phyloP scores from a whole-genome alignment of 768 basidiomycete species.

The Mycena galericulata region DNA sequence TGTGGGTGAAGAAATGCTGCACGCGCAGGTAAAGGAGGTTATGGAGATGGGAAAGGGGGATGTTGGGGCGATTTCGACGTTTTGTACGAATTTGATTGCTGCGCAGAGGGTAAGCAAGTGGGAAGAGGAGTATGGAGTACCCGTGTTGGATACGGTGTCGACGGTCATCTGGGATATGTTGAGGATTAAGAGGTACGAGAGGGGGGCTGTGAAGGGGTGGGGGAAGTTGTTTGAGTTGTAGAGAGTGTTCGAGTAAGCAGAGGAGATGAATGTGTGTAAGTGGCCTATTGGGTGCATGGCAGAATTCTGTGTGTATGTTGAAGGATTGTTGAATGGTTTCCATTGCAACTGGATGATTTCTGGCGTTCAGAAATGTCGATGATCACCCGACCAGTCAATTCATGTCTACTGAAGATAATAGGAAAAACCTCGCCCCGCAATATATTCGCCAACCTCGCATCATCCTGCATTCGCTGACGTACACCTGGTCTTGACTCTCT shows the following conservation, averaged over 20 bases:
- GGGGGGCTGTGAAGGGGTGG: constrained; percentile 21
- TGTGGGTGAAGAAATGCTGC: constrained; percentile 18
- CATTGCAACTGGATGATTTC: constrained; percentile 13
- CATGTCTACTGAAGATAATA: constrained; percentile 10
- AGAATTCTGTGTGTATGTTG: constrained; percentile 9
- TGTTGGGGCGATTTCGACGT: constrained; percentile 20
- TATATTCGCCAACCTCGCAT: constrained; percentile 12
- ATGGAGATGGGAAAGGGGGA: constrained; percentile 20
- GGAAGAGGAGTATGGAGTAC: constrained; percentile 26
- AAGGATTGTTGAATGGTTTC: constrained; percentile 16
- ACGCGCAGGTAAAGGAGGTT: constrained; percentile 21
- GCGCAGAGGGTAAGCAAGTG: constrained; percentile 22
- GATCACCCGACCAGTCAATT: constrained; percentile 15
- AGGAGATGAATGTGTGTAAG: constrained; percentile 3
- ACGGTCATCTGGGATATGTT: constrained; percentile 25
- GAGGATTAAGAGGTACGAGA: constrained; percentile 19
- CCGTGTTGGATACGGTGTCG: constrained; percentile 22
- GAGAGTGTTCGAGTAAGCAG: constrained; percentile 9
- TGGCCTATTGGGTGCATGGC: constrained; percentile 2
- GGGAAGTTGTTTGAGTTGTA: constrained; percentile 24
- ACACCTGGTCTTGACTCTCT: too few relatives aligned
- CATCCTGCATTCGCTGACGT: too few relatives aligned
- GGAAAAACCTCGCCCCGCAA: constrained; percentile 12
- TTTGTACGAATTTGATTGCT: constrained; percentile 24
- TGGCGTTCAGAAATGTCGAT: constrained; percentile 7